A percentile compares a stretch with the other conserved stretches of the same genome.
Evolutionary conservation across 139 green algal species (phyloP).

Genomic region (Auxenochlorella pyrenoidosa): DNA sequence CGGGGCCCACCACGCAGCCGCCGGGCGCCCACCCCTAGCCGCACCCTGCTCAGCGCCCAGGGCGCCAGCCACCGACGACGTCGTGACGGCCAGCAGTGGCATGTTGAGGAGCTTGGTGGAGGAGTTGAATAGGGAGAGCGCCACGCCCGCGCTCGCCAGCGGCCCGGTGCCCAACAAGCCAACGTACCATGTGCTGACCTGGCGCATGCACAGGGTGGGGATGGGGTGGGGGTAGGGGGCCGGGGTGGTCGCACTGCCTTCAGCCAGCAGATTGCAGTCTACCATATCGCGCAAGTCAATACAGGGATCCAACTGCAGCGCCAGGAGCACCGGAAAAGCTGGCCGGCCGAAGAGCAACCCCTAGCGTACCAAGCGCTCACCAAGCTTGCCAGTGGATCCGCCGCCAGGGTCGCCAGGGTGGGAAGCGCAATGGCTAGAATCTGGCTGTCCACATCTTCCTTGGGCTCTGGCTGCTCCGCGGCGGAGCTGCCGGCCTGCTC

Average conservation of each 20-base stretch:
- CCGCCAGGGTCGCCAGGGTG: slow-evolving; percentile 69
- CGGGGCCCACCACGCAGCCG: too few species aligned
- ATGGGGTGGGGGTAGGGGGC: not conserved
- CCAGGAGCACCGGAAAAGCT: too few species aligned
- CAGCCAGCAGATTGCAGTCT: too few species aligned
- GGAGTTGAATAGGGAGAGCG: slow-evolving; percentile 77
- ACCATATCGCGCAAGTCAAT: too few species aligned
- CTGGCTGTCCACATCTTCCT: slow-evolving; percentile 37
- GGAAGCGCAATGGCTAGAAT: slow-evolving; percentile 69
- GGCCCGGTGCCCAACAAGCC: not conserved
- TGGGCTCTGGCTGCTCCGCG: too few species aligned
- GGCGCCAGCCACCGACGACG: slow-evolving; percentile 67
- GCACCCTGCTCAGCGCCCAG: slow-evolving; percentile 32
- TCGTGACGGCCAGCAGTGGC: slow-evolving; percentile 71
- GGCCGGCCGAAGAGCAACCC: not conserved
- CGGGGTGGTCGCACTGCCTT: too few species aligned
- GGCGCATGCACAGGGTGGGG: not conserved
- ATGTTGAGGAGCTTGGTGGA: slow-evolving; percentile 82
- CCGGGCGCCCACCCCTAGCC: not conserved
- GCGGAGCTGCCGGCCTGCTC: too few species aligned
- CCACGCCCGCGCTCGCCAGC: slow-evolving; percentile 56
- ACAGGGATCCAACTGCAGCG: too few species aligned
- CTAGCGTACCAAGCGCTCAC: not conserved
- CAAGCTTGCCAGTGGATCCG: slow-evolving; percentile 73
- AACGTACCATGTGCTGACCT: slow-evolving; percentile 1